Conservation (phyloP, 306 rosid genomes). For the Casuarina glauca region DNA sequence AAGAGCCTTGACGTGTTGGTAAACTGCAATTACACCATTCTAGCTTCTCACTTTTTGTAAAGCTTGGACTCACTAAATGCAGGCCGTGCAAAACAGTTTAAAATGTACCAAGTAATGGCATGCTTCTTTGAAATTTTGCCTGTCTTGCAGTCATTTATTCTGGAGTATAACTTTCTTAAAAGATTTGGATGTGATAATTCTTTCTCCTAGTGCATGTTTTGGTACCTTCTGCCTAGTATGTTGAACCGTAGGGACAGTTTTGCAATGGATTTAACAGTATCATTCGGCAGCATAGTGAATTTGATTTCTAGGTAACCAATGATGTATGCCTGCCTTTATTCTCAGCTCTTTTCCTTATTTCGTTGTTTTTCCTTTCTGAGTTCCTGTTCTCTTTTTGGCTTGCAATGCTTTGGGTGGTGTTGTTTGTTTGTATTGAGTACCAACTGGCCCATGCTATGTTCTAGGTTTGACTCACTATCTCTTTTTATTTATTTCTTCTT, state of each 20-base stretch:
- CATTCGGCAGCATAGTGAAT: not conserved
- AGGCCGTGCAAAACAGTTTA: not conserved
- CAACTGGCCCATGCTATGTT: not conserved
- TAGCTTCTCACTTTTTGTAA: not conserved
- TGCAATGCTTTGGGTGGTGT: not conserved
- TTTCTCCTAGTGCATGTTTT: not conserved
- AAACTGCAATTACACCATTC: not conserved
- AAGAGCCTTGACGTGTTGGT: not conserved
- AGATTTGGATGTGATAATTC: not conserved
- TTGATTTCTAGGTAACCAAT: not conserved
- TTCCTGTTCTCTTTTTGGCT: not conserved
- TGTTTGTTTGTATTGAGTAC: not conserved
- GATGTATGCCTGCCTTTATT: not conserved
- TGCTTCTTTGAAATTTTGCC: not conserved
- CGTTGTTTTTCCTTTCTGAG: not conserved
- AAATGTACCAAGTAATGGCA: not conserved
- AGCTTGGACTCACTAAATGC: not conserved
- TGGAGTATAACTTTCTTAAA: not conserved
- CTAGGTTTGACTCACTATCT: not conserved
- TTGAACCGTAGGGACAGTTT: not conserved
- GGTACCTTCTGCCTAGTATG: not conserved
- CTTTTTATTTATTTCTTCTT: not conserved
- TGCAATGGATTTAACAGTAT: not conserved
- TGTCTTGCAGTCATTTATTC: not conserved
- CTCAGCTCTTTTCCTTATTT: not conserved